phyloP scores from a whole-genome alignment of 2,329 filamentous ascomycete genomes.

The Calonectria pteridis region DNA sequence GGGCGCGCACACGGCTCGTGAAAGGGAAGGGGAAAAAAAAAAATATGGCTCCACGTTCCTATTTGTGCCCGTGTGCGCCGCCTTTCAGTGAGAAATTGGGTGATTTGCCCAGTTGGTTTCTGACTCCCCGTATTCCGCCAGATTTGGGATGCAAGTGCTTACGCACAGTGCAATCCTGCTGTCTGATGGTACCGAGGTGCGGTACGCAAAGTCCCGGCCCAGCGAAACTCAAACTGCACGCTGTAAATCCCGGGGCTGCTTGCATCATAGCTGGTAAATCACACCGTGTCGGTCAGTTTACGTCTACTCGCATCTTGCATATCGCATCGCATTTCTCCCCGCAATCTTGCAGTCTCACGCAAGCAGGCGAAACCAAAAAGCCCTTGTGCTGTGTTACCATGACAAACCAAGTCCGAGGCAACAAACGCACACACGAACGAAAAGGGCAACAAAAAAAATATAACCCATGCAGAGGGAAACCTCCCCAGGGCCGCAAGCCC shows the following conservation, averaged over 20 bases:
- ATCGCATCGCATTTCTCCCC: slow-evolving; percentile 7
- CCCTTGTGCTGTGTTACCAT: slow-evolving; percentile 1
- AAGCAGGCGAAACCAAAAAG: slow-evolving; percentile 12
- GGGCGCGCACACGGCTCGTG: slow-evolving; percentile 2
- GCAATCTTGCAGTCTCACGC: slow-evolving; percentile 15
- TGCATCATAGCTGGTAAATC: slow-evolving; percentile 14
- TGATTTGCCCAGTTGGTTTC: slow-evolving; percentile 20
- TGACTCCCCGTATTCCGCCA: slow-evolving; percentile 23
- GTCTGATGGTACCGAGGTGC: slow-evolving; percentile 6
- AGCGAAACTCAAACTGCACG: slow-evolving; percentile 11
- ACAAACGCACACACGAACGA: background rate
- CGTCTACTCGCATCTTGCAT: slow-evolving; percentile 4
- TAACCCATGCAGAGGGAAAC: background rate
- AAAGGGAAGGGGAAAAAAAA: background rate
- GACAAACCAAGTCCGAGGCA: background rate
- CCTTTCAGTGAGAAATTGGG: slow-evolving; percentile 7
- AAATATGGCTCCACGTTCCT: slow-evolving; percentile 34
- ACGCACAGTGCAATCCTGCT: slow-evolving; percentile 27
- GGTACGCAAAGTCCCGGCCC: slow-evolving; percentile 1
- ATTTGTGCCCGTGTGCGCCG: slow-evolving; percentile 14
- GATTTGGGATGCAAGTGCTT: slow-evolving; percentile 25
- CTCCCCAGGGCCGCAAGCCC: background rate
- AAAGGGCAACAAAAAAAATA: no score
- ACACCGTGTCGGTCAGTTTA: slow-evolving; percentile 11
- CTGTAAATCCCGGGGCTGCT: background rate